Evolutionary conservation across 345 rosid genomes (phyloP).

Genomic region (Anastatica hierochuntica): DNA sequence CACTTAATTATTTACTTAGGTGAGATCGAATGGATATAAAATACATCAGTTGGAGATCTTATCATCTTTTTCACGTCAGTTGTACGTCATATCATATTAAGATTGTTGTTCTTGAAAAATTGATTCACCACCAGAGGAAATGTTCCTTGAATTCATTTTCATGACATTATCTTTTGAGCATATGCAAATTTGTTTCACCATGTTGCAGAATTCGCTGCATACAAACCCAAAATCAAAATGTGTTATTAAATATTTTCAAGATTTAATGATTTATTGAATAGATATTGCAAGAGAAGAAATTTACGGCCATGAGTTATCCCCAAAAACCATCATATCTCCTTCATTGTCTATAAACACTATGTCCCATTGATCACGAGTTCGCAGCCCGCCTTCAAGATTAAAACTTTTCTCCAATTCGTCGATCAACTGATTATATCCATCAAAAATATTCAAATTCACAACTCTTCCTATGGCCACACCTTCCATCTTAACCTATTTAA

Average conservation of each 20-base stretch:
- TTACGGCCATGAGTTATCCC: constrained; percentile 82
- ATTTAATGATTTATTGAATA: no score
- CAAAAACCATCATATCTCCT: constrained; percentile 60
- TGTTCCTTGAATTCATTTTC: not conserved
- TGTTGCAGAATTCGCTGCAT: not conserved
- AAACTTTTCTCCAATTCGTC: constrained; percentile 44
- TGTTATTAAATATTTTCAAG: no score
- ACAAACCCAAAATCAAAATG: no score
- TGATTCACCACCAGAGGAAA: not conserved
- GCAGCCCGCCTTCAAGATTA: constrained; percentile 42
- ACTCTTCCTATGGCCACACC: constrained; percentile 46
- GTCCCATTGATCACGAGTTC: constrained; percentile 37
- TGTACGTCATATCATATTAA: no score
- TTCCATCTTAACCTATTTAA: constrained; percentile 54
- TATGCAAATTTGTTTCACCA: not conserved
- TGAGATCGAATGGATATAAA: no score
- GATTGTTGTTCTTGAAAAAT: no score
- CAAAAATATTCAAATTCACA: constrained; percentile 46
- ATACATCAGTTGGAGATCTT: no score
- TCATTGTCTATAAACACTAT: constrained; percentile 51
- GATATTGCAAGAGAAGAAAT: not conserved
- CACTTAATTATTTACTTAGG: no score
- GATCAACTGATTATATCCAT: constrained; percentile 40
- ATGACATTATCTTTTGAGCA: not conserved
- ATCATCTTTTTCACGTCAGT: no score